A percentile compares a stretch with the other conserved stretches of the same genome.
Conservation (phyloP, 225 moss, liverwort and hornwort genomes). For the Pseudisothecium myosuroides region DNA sequence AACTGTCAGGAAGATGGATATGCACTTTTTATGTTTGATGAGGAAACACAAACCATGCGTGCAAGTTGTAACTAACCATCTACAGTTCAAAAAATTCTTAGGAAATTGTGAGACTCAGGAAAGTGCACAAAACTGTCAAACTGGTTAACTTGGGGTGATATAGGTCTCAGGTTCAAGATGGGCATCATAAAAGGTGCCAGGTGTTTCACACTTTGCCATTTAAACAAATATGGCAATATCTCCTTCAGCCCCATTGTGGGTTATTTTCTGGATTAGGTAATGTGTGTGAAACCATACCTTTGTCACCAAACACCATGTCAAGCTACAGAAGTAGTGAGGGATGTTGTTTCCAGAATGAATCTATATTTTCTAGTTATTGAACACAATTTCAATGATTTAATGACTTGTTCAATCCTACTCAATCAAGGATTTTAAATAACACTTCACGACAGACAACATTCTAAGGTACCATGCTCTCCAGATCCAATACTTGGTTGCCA, state of each 20-base stretch:
- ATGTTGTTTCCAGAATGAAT: not conserved
- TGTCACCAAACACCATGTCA: not conserved
- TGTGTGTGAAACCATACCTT: not conserved
- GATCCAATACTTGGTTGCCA: not conserved
- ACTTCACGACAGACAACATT: no score
- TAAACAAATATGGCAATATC: not conserved
- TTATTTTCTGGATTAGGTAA: not conserved
- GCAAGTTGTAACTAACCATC: not conserved
- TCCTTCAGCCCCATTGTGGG: not conserved
- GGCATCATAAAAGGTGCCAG: not conserved
- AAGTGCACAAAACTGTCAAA: not conserved
- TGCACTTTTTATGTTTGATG: not conserved
- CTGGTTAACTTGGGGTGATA: not conserved
- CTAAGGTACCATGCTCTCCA: not conserved
- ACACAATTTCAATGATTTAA: not conserved
- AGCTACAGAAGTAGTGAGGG: not conserved
- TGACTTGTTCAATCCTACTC: not conserved
- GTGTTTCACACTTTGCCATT: not conserved
- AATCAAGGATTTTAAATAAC: no score
- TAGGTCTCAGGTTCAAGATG: not conserved
- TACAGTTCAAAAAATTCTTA: not conserved
- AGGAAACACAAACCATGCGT: not conserved
- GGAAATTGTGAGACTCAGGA: no score
- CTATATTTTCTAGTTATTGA: not conserved
- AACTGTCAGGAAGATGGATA: not conserved